phyloP scores from a whole-genome alignment of 2,329 filamentous ascomycete genomes.

The Fusarium brachygibbosum region DNA sequence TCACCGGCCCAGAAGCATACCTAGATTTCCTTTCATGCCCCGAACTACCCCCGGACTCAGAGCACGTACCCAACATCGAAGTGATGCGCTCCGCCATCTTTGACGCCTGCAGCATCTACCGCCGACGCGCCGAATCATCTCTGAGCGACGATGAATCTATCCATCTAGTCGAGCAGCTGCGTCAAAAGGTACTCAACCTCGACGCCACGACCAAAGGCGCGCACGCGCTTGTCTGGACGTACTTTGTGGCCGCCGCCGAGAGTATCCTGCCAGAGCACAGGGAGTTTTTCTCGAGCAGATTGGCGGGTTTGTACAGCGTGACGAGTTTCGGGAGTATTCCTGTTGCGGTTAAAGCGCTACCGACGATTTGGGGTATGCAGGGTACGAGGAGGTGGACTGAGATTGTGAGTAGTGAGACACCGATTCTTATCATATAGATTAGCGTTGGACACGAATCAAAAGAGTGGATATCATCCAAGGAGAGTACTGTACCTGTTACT shows the following conservation, averaged over 20 bases:
- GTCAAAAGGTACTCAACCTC: constrained; percentile 49
- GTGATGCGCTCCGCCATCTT: constrained; percentile 45
- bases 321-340: constrained; percentile 57
- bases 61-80: constrained; percentile 37
- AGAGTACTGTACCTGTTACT: no score
- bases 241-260: constrained; percentile 57
- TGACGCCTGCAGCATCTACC: constrained; percentile 49
- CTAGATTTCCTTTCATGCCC: constrained; percentile 49
- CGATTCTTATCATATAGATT: constrained; percentile 50
- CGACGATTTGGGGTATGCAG: constrained; percentile 53
- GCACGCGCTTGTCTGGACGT: constrained; percentile 58
- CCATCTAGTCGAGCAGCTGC: constrained; percentile 51
- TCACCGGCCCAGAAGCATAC: constrained; percentile 43
- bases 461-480: not conserved
- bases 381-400: constrained; percentile 48
- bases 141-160: constrained; percentile 42
- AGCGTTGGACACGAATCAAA: not conserved
- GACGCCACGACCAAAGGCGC: constrained; percentile 50
- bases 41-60: constrained; percentile 34
- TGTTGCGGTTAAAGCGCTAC: constrained; percentile 52
- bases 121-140: constrained; percentile 42
- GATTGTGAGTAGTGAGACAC: constrained; percentile 47
- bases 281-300: constrained; percentile 52
- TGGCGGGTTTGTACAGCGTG: constrained; percentile 50
- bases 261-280: constrained; percentile 54